phyloP scores from a whole-genome alignment of 495 filamentous ascomycete species.

The Hyphodiscus hymeniophilus region DNA sequence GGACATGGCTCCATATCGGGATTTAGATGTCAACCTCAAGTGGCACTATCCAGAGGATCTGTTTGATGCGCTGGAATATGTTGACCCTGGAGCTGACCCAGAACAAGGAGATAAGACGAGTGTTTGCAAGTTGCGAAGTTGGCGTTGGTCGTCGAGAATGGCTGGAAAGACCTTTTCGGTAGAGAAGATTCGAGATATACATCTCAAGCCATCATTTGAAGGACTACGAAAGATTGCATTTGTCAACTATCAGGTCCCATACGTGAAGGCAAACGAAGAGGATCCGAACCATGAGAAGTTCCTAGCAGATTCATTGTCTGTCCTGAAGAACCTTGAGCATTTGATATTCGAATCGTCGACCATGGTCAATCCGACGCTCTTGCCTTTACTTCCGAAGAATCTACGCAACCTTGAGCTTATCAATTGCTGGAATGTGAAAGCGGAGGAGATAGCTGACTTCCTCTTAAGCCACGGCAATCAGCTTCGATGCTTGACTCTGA shows the following conservation, averaged over 20 bases:
- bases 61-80: constrained; percentile 44
- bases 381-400: constrained; percentile 52
- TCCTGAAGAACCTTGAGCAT: constrained; percentile 50
- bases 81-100: constrained; percentile 15
- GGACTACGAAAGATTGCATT: constrained; percentile 51
- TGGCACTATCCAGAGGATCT: constrained; percentile 56
- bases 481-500: constrained; percentile 56
- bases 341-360: constrained; percentile 62
- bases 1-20: constrained; percentile 49
- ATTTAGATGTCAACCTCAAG: constrained; percentile 37
- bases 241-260: constrained; percentile 52
- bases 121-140: constrained; percentile 45
- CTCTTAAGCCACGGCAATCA: constrained; percentile 52
- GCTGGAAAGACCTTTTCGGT: constrained; percentile 41
- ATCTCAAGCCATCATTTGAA: constrained; percentile 51
- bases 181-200: constrained; percentile 41
- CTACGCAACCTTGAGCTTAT: constrained; percentile 59
- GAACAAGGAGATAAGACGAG: constrained; percentile 19
- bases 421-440: constrained; percentile 63
- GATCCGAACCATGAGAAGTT: constrained; percentile 27
- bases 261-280: constrained; percentile 25
- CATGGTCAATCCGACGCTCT: constrained; percentile 48
- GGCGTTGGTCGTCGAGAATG: constrained; percentile 73
- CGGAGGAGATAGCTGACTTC: constrained; percentile 48
- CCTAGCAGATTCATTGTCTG: constrained; percentile 48